Evolutionary conservation across 2,329 filamentous ascomycete genomes (phyloP).

Genomic region (Colletotrichum tanaceti): DNA sequence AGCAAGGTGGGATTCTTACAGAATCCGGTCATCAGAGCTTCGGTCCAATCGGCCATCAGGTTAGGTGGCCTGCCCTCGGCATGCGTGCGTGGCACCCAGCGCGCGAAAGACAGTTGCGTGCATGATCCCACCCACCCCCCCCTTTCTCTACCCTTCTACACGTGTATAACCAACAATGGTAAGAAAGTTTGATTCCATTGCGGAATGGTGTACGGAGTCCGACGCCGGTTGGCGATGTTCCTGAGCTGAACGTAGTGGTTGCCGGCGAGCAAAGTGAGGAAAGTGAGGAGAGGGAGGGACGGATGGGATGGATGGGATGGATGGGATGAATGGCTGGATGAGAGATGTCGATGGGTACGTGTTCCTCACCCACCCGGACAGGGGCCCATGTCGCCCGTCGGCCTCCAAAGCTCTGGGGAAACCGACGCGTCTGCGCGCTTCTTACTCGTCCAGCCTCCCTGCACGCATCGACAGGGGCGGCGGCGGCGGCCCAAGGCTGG

Average conservation of each 20-base stretch:
- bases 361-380: conserved; percentile 4
- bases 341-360: neutral
- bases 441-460: conserved; percentile 40
- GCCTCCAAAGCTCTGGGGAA: conserved; percentile 20
- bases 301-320: neutral
- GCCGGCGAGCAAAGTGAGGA: too few species aligned
- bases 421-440: conserved; percentile 25
- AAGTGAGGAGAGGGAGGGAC: neutral
- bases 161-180: too few species aligned
- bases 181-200: neutral
- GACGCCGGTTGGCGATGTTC: conserved; percentile 39
- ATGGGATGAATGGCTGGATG: conserved; percentile 20
- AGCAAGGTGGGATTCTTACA: conserved; percentile 30
- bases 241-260: conserved; percentile 26
- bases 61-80: neutral
- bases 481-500: conserved; percentile 5
- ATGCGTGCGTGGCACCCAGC: conserved; percentile 23
- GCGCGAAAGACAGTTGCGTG: conserved; percentile 26
- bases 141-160: neutral
- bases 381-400: conserved; percentile 15
- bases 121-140: neutral
- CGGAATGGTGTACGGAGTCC: conserved; percentile 30
- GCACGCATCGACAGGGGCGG: conserved; percentile 27
- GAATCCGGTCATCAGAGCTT: conserved; percentile 19
- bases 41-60: conserved; percentile 29